A percentile compares a stretch with the other conserved stretches of the same genome.
phyloP scores from a whole-genome alignment of 2,329 filamentous ascomycete genomes.

The Hypoxylon sp. region DNA sequence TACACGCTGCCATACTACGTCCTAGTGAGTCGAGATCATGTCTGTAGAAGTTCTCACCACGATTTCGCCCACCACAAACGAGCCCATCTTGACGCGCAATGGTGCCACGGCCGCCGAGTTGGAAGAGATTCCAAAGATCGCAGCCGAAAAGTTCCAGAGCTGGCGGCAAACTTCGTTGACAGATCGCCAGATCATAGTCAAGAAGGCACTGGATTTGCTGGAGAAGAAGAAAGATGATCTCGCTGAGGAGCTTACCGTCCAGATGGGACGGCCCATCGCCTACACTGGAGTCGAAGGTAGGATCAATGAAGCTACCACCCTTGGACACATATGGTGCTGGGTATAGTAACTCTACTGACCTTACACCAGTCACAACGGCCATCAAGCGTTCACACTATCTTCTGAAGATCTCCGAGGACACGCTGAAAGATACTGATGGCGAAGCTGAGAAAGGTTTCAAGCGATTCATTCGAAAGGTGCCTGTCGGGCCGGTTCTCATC shows the following conservation, averaged over 20 bases:
- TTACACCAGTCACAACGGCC: constrained; percentile 71
- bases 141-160: constrained; percentile 76
- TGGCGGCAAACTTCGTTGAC: constrained; percentile 78
- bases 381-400: constrained; percentile 86
- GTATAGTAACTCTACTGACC: constrained; percentile 30
- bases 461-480: constrained; percentile 86
- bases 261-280: constrained; percentile 93
- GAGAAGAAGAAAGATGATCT: constrained; percentile 78
- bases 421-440: constrained; percentile 80
- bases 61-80: constrained; percentile 89
- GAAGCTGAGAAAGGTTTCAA: constrained; percentile 88
- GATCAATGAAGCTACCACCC: neutral
- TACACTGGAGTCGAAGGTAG: constrained; percentile 78
- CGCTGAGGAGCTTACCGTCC: constrained; percentile 84
- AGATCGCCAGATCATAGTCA: constrained; percentile 81
- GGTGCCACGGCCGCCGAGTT: constrained; percentile 77
- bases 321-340: neutral
- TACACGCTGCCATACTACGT: neutral
- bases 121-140: constrained; percentile 72
- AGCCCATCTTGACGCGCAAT: constrained; percentile 80
- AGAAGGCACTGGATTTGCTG: constrained; percentile 77
- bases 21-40: constrained; percentile 54
- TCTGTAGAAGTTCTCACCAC: constrained; percentile 74
- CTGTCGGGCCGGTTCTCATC: constrained; percentile 85
- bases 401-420: constrained; percentile 81